Percentiles rank a stretch among this genome's conserved stretches.
Conservation (phyloP, 2,329 filamentous ascomycete species). For the Amylocarpus encephaloides region DNA sequence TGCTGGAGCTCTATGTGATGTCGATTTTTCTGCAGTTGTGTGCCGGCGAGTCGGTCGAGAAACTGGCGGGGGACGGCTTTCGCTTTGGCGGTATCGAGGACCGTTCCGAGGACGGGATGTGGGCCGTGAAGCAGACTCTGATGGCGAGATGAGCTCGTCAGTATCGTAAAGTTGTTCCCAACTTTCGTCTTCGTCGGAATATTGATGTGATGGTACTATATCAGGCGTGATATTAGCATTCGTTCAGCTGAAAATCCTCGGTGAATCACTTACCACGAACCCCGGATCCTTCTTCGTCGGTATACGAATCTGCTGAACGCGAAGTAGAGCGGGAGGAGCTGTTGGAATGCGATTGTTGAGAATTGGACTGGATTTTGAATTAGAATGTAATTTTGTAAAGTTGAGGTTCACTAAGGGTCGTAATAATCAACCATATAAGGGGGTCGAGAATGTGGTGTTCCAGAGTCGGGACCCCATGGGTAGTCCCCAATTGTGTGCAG, state of each 20-base stretch:
- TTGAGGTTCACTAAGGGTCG: neutral
- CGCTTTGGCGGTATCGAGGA: conserved; percentile 22
- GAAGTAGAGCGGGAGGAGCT: conserved; percentile 26
- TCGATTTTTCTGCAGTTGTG: conserved; percentile 31
- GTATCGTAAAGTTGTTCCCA: conserved; percentile 35
- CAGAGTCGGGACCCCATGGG: no score
- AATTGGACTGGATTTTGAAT: neutral
- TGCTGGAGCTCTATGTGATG: conserved; percentile 30
- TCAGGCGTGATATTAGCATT: neutral
- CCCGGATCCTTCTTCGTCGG: conserved; percentile 29
- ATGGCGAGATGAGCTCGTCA: conserved; percentile 46
- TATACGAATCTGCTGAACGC: conserved; percentile 24
- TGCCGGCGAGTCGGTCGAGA: conserved; percentile 35
- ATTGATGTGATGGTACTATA: conserved; percentile 19
- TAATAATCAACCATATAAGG: no score
- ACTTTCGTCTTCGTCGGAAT: conserved; percentile 13
- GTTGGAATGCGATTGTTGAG: conserved; percentile 19
- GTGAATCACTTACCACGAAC: conserved; percentile 19
- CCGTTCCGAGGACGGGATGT: conserved; percentile 36
- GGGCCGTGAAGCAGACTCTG: conserved; percentile 49
- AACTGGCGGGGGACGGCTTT: conserved; percentile 33
- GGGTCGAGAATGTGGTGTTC: no score
- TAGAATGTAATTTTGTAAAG: neutral
- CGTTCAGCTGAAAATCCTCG: neutral
- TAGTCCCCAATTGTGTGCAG: no score